These are phyloP conservation scores for Manihot esculenta DNA, from an alignment of 441 rosid genomes.

Conservation along the genomic window DNA sequence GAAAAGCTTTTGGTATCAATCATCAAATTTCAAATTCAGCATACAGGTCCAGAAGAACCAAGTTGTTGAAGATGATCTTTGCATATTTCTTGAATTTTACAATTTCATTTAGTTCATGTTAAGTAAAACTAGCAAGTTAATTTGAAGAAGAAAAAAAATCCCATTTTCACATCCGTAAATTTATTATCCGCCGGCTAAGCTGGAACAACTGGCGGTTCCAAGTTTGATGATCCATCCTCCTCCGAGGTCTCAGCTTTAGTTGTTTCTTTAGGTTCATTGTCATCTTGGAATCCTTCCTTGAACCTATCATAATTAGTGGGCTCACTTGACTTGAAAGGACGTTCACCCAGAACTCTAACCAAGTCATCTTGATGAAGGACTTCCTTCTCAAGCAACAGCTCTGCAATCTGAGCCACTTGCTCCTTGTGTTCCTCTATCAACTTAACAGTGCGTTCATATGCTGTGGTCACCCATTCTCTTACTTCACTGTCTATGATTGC, in stretches of 20 bases:
- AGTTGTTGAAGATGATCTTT: not conserved
- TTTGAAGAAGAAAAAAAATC: not conserved
- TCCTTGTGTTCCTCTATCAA: slow-evolving; percentile 60
- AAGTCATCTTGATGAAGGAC: slow-evolving; percentile 64
- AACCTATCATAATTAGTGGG: slow-evolving; percentile 58
- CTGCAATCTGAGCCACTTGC: slow-evolving; percentile 55
- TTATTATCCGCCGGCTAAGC: not conserved
- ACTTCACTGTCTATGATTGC: slow-evolving; percentile 61
- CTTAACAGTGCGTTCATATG: slow-evolving; percentile 45
- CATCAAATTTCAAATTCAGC: not conserved
- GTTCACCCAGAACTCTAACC: slow-evolving; percentile 50
- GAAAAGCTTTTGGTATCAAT: not conserved
- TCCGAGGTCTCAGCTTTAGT: slow-evolving; percentile 26
- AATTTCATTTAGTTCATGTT: not conserved
- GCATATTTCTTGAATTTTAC: not conserved
- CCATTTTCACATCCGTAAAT: not conserved
- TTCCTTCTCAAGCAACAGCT: slow-evolving; percentile 59
- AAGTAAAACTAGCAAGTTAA: not conserved
- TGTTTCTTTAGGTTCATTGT: slow-evolving; percentile 25
- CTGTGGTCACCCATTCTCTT: slow-evolving; percentile 57
- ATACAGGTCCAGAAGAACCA: not conserved
- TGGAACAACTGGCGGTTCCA: slow-evolving; percentile 35
- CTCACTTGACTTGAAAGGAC: slow-evolving; percentile 53
- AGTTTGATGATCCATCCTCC: slow-evolving; percentile 36
- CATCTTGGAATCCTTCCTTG: slow-evolving; percentile 41